Evolutionary conservation across 2,329 filamentous ascomycete genomes (phyloP).

Genomic region (Penicillium sp.): DNA sequence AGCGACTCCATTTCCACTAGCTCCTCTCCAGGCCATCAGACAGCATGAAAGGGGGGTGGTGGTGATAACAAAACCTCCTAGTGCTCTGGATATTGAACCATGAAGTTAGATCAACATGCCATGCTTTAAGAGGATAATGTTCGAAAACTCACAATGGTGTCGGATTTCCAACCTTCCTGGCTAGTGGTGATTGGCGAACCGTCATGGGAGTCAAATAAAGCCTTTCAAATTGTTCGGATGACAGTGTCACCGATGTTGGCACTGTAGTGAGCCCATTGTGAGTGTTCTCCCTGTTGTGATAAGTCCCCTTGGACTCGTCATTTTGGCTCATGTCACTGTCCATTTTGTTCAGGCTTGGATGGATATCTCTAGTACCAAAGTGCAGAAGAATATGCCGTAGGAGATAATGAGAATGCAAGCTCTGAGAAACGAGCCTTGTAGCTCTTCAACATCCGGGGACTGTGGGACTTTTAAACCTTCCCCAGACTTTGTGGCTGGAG

Average conservation of each 20-base stretch:
- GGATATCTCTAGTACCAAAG: neutral
- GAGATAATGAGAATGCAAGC: neutral
- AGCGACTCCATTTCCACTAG: conserved; percentile 26
- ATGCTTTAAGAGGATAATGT: too few species aligned
- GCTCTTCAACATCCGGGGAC: neutral
- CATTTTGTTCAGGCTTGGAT: conserved; percentile 6
- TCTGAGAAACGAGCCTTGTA: neutral
- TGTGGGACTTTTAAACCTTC: neutral
- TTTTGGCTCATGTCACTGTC: conserved; percentile 5
- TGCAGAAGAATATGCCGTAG: neutral
- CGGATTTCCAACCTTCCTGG: conserved; percentile 35
- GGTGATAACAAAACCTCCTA: conserved; percentile 30
- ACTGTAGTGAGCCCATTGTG: conserved; percentile 13
- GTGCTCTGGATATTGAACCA: conserved; percentile 11
- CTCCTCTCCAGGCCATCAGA: conserved; percentile 31
- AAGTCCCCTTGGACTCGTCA: conserved; percentile 5
- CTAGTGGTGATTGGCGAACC: conserved; percentile 28
- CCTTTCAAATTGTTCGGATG: conserved; percentile 37
- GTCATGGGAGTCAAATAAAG: conserved; percentile 38
- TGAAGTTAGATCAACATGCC: neutral
- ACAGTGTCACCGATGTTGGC: conserved; percentile 30
- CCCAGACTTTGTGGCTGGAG: neutral
- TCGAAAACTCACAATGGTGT: conserved; percentile 32
- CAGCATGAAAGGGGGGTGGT: conserved; percentile 28
- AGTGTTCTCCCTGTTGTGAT: conserved; percentile 9